Base-by-base conservation (phyloP, 108 stramenopile genomes). In the Skeletonema menzelii region DNA sequence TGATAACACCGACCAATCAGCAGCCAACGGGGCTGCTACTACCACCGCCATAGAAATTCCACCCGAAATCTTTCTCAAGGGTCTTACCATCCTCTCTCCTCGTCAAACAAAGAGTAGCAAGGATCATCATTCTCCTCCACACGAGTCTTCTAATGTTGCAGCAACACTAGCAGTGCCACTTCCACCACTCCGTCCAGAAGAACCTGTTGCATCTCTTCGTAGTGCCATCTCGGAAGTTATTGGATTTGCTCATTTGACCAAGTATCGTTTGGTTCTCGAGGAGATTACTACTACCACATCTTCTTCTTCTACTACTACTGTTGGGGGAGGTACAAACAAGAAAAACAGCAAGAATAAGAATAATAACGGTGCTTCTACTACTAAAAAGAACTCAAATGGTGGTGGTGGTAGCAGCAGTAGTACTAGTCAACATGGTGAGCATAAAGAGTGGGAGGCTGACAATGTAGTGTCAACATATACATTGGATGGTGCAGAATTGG, bases 131-230 rank as follows among this genome's bases (percentile, higher is more conserved):
- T 4, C 3, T n/a, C n/a, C n/a, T n/a, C n/a, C n/a, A n/a, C n/a
- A n/a, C n/a, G n/a, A n/a, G n/a, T n/a, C n/a, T n/a, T n/a, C 44
- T 46, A 10, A 1, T 19, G 44, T 17, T n/a, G 44, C 5, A 46
- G 17, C 3, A 17, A 1, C 4, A 46, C 4, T 75, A 67, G 64
- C 68, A 4, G 46, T 94, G 44, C 73, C 82, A 10, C 81, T 95
- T 12, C 94, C 94, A 35, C 91, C 91, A n/a, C 78, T 95, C 63
- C 88, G 88, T 53, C 42, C 82, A 19, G 89, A 91, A 47, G 94
- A 95, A 71, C 87, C 88, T 3, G 91, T 95, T 10, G 74, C 80
- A 10, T 84, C 87, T 2, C 67, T 95, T 49, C 84, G 90, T n/a
- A 81, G 63, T 27, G 91, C 91, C 14, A 57, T 95, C 10, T 34